Evolutionary conservation across 148 eudicot species (phyloP).

Genomic region (Rhododendron simsii): DNA sequence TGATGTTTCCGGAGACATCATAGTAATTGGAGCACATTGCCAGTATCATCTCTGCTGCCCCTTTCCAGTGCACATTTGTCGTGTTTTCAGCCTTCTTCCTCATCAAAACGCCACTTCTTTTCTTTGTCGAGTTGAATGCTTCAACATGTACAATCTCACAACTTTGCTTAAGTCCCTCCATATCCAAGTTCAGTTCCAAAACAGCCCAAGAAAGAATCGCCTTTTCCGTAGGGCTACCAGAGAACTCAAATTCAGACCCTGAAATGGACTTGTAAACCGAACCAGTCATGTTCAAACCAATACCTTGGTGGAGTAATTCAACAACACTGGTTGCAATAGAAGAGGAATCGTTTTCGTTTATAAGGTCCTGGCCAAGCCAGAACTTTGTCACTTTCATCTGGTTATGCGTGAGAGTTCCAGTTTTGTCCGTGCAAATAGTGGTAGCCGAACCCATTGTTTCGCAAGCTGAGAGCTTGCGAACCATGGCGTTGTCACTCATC

Average conservation of each 20-base stretch:
- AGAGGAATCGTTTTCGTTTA: not conserved
- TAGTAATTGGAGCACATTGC: slow-evolving; percentile 20
- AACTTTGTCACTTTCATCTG: not conserved
- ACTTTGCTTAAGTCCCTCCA: not conserved
- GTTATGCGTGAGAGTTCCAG: not conserved
- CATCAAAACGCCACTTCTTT: slow-evolving; percentile 11
- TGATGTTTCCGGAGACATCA: not conserved
- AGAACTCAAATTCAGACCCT: not conserved
- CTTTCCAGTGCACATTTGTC: not conserved
- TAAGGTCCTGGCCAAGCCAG: not conserved
- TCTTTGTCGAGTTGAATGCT: slow-evolving; percentile 15
- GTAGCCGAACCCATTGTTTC: not conserved
- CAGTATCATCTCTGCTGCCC: slow-evolving; percentile 13
- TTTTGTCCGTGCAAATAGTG: not conserved
- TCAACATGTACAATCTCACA: slow-evolving; percentile 9
- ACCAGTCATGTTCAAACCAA: not conserved
- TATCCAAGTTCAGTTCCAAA: not conserved
- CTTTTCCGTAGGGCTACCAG: not conserved
- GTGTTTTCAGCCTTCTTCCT: not conserved
- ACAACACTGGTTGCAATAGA: not conserved
- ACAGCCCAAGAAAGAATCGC: not conserved
- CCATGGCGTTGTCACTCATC: not conserved
- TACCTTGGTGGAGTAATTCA: not conserved
- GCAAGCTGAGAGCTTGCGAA: not conserved
- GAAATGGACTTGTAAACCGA: not conserved